Evolutionary conservation across 192 early-diverging fungal genomes (phyloP).

Genomic region (Diversispora epigaea): DNA sequence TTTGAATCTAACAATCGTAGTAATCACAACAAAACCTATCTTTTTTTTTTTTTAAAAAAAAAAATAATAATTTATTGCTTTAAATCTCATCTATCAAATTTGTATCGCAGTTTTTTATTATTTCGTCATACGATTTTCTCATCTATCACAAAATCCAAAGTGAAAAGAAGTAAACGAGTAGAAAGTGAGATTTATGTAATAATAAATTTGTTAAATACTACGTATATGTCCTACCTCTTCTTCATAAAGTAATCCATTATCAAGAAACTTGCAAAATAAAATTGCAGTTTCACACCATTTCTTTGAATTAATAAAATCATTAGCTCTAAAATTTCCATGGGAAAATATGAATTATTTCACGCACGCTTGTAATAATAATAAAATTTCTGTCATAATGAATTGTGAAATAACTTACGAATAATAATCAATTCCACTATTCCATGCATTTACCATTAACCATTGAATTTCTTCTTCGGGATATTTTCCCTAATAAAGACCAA

Average conservation of each 20-base stretch:
- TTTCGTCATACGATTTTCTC: constrained; percentile 26
- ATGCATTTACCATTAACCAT: constrained; percentile 35
- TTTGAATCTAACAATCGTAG: no score
- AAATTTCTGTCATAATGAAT: neutral
- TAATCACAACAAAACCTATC: no score
- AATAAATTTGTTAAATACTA: neutral
- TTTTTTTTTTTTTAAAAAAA: no score
- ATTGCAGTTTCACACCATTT: constrained; percentile 34
- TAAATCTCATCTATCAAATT: neutral
- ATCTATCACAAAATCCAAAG: constrained; percentile 14
- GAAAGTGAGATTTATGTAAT: neutral
- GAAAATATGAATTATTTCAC: neutral
- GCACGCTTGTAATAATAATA: neutral
- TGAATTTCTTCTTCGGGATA: constrained; percentile 37
- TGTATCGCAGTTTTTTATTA: constrained; percentile 23
- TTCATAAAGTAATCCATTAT: constrained; percentile 29
- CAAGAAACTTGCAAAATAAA: constrained; percentile 6
- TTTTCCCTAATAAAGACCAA: constrained; percentile 10
- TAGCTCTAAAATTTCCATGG: neutral
- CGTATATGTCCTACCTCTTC: constrained; percentile 10
- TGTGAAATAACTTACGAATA: constrained; percentile 30
- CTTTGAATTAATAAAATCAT: constrained; percentile 26
- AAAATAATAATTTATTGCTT: no score
- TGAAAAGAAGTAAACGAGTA: neutral
- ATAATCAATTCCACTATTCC: constrained; percentile 37